Conservation (phyloP, 2,329 filamentous ascomycete species). For the Akanthomyces dipterigenus region DNA sequence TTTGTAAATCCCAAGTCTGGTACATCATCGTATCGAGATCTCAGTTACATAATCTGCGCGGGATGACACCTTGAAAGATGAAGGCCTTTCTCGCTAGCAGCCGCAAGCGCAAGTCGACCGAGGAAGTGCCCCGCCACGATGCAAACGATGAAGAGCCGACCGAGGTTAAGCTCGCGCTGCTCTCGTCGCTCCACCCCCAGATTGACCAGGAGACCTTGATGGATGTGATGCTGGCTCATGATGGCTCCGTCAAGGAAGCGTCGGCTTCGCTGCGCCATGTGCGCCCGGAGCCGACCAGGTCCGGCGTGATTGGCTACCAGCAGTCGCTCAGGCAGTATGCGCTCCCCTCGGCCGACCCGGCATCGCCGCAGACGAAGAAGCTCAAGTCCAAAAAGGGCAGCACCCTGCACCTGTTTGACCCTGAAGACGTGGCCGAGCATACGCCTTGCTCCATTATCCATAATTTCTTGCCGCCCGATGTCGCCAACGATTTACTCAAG, state of each 20-base stretch:
- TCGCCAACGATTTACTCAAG: slow-evolving; percentile 65
- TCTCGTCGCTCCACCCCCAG: slow-evolving; percentile 68
- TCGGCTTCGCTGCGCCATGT: slow-evolving; percentile 44
- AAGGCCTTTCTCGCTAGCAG: slow-evolving; percentile 49
- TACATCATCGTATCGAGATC: not conserved
- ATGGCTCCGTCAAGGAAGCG: slow-evolving; percentile 67
- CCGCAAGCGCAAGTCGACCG: slow-evolving; percentile 42
- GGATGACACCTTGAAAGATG: slow-evolving; percentile 33
- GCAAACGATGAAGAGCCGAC: slow-evolving; percentile 65
- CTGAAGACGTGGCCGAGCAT: slow-evolving; percentile 70
- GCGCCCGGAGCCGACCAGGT: slow-evolving; percentile 26
- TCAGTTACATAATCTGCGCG: not conserved
- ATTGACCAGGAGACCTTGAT: slow-evolving; percentile 62
- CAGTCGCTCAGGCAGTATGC: slow-evolving; percentile 54
- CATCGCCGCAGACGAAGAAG: slow-evolving; percentile 36
- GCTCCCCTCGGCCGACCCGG: slow-evolving; percentile 11
- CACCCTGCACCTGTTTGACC: slow-evolving; percentile 78
- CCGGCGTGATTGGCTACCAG: slow-evolving; percentile 46
- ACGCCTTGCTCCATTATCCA: slow-evolving; percentile 91
- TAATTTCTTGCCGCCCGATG: slow-evolving; percentile 69
- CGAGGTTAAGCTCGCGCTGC: slow-evolving; percentile 78
- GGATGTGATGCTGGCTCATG: slow-evolving; percentile 68
- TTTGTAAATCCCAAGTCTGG: too few relatives aligned
- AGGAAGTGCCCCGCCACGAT: slow-evolving; percentile 22
- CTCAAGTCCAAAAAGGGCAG: slow-evolving; percentile 66